Conservation (phyloP, 2,329 filamentous ascomycete genomes). For the Alternaria tenuissima region DNA sequence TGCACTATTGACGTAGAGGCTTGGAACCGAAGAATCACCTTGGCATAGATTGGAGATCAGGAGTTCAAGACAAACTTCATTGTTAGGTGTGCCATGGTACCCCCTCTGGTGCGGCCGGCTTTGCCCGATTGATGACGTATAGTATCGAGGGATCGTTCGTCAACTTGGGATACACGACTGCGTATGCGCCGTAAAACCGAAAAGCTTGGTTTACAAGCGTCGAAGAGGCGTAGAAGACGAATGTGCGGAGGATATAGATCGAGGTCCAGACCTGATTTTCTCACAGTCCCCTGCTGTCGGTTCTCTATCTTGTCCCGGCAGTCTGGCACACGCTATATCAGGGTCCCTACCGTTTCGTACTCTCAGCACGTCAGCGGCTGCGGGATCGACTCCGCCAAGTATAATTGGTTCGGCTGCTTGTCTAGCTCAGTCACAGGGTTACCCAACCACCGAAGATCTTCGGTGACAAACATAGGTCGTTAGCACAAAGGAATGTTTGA, state of each 20-base stretch:
- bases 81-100: not conserved
- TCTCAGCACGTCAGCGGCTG: not conserved
- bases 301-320: constrained; percentile 5
- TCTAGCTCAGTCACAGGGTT: constrained; percentile 5
- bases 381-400: not conserved
- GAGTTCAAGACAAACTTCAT: not conserved
- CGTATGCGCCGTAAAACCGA: not conserved
- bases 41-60: not conserved
- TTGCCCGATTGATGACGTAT: constrained; percentile 12
- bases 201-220: constrained; percentile 2
- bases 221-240: constrained; percentile 3
- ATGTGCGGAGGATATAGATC: constrained; percentile 11
- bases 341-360: constrained; percentile 11
- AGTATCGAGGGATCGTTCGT: not conserved
- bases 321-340: constrained; percentile 9
- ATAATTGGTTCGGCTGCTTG: constrained; percentile 1
- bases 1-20: not conserved
- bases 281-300: constrained; percentile 5
- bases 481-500: not conserved
- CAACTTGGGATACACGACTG: not conserved
- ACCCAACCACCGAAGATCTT: constrained; percentile 10
- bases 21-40: not conserved
- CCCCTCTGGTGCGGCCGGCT: not conserved
- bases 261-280: constrained; percentile 9
- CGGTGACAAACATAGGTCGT: constrained; percentile 2